Evolutionary conservation across 2,329 filamentous ascomycete species (phyloP), one percentile per base, ranked within the genome.

Genomic region (Fusarium albidum): DNA sequence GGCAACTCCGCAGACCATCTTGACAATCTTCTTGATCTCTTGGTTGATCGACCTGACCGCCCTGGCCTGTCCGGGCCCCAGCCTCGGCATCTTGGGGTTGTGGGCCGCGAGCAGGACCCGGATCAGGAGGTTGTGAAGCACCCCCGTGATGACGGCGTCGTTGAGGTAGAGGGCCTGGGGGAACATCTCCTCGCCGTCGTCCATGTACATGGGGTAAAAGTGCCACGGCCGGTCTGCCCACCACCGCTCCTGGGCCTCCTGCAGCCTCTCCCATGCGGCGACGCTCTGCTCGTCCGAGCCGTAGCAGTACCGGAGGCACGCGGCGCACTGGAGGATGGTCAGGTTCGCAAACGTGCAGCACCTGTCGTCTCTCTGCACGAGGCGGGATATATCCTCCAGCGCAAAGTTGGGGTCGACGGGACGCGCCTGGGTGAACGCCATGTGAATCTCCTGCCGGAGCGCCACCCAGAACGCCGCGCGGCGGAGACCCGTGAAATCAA

Each of bases 401-500:
- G 52, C 63, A 37, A 67, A 67, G 40, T 66, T 70, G 9, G 65
- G 57, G 14, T 69, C 61, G 1, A 70, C 68, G 0, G 66, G 61
- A 2, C 68, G 66, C 2, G 59, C 56, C n/a, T 70, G 68, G 18
- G 67, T 61, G 14, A 70, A 68, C 4, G 68, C 65, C 66, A 69
- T 69, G 32, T 69, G 65, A 26, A 70, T 69, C 34, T 70, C 68
- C 35, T 68, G 68, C 8, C 59, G 57, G 3, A 70, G 50, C 2
- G 66, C 68, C 2, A 69, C 57, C 68, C 65, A 69, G 32, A 69
- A 70, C 2, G 67, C 64, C 4, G 68, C 67, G 1, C 67, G 55
- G 0, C 67, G 65, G 4, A 70, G 56, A 6, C 66, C 65, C 10
- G 61, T 67, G n/a, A 69, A 69, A 12, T 68, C 57, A 9, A 59